Evolutionary conservation across 768 basidiomycete genomes (phyloP), one percentile per base, ranked within the genome.

Genomic region (Podaxis sp.): DNA sequence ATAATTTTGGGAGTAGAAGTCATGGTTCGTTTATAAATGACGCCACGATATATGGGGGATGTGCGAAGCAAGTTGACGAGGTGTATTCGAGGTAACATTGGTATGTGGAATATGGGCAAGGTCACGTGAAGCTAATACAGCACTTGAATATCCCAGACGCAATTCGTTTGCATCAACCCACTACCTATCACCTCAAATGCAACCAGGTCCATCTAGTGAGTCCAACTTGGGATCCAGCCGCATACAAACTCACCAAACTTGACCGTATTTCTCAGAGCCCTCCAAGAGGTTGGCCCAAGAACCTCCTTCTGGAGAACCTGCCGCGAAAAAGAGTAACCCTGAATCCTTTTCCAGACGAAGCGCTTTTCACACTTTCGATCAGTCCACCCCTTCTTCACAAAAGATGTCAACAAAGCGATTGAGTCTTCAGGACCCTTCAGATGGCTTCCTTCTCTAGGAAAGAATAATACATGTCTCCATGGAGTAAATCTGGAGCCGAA

Each of bases 1-100:
- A 87, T 66, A 27, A 91, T 76, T 66, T 77, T 81, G 0, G 89
- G 82, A 28, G 28, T 27, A 1, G 28, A 44, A 18, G 59, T 47
- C 59, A 61, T 61, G 9, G 14, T 35, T 7, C 18, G 32, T 27
- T 10, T 36, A 10, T 18, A n/a, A 36, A 21, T 36, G 9, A 37
- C 16, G 16, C 6, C 27, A 14, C 32, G 32, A 18, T 5, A 27
- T 36, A 16, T 10, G n/a, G 7, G 35, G 9, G 42, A 44, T 44
- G 28, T 32, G 32, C 7, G 32, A 32, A 16, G 16, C 42, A 44
- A 16, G 42, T 9, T 18, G 42, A 44, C 14, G 42, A 44, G 42
- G n/a, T 44, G 42, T 44, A 18, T 44, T 44, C 16, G 50, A 21
- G 23, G 25, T 9, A 37, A 4, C 18, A 21, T 21, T 37, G 36